phyloP scores from a whole-genome alignment of 2,329 filamentous ascomycete genomes.

The Chrysoporthe puriensis region DNA sequence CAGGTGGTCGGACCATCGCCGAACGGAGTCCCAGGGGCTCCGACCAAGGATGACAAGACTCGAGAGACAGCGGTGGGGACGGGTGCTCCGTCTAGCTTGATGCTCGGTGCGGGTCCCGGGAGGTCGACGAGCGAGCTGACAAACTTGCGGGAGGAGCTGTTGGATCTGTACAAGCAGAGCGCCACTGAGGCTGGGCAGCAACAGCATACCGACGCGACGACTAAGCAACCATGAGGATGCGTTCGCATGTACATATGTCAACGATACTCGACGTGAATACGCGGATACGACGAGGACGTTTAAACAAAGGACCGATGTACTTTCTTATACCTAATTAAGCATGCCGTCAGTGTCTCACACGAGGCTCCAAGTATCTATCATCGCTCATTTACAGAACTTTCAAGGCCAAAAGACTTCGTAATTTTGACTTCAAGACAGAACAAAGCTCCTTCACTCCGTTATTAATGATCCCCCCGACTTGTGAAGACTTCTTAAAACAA shows the following conservation, averaged over 20 bases:
- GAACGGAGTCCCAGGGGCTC: neutral
- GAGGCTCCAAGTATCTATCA: too few relatives aligned
- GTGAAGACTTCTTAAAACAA: too few relatives aligned
- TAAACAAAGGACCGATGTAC: neutral
- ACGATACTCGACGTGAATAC: neutral
- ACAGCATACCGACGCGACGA: neutral
- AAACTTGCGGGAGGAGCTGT: conserved; percentile 10
- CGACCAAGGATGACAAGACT: too few relatives aligned
- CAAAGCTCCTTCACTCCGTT: too few relatives aligned
- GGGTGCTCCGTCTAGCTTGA: neutral
- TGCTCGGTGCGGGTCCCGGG: neutral
- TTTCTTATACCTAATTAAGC: neutral
- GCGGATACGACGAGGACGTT: neutral
- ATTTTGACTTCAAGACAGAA: too few relatives aligned
- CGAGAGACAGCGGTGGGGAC: neutral
- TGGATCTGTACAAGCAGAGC: conserved; percentile 7
- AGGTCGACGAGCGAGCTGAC: conserved; percentile 5
- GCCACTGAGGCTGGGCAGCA: neutral
- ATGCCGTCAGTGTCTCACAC: neutral
- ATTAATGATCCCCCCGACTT: too few relatives aligned
- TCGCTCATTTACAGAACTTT: too few relatives aligned
- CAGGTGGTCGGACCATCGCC: conserved; percentile 8
- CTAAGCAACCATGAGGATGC: neutral
- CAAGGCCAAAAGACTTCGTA: too few relatives aligned
- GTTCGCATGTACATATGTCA: neutral